Base-by-base conservation (phyloP, 495 filamentous ascomycete species). In the Penicillium steckii region DNA sequence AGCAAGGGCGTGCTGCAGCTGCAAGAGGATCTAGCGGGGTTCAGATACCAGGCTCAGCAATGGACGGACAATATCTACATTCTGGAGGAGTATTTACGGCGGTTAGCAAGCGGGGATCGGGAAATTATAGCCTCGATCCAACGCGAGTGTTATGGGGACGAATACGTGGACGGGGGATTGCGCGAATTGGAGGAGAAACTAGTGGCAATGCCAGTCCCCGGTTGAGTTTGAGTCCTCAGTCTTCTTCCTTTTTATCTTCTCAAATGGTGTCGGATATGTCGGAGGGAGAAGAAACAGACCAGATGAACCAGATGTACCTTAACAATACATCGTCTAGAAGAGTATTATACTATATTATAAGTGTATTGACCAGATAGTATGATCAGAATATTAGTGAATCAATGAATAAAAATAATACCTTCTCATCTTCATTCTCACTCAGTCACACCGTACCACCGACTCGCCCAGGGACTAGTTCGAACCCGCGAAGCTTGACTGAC, bases 11-110 rank as follows among this genome's bases (percentile, higher is more conserved):
- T 84, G 32, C 63, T 75, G 57, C 70, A 71, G 45, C 79, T 79
- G 61, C 69, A 63, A 55, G 66, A 72, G 46, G 83, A 85, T 55
- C 68, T 71, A 19, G 67, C 64, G 54, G 64, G 56, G 44, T 77
- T 76, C 47, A 77, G 64, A 61, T 52, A 60, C 17, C 72, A 75
- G 61, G 76, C 81, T 13, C 70, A 78, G 33, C 68, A 71, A 49
- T 83, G 76, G 74, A 81, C 83, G 40, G 84, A 89, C 41, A 86
- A 88, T 50, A 80, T 88, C 50, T 80, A 81, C 56, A 64, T 77
- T 18, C 68, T 89, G 64, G 88, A 89, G 55, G 73, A 74, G 19
- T 87, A 82, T 61, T 50, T 88, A 43, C 68, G 67, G 45, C 74
- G 76, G 21, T 50, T 80, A 50, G 70, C 70, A 0, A 72, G 71